Base-by-base conservation (phyloP, 2,329 filamentous ascomycete genomes). In the Podosphaera aphanis region DNA sequence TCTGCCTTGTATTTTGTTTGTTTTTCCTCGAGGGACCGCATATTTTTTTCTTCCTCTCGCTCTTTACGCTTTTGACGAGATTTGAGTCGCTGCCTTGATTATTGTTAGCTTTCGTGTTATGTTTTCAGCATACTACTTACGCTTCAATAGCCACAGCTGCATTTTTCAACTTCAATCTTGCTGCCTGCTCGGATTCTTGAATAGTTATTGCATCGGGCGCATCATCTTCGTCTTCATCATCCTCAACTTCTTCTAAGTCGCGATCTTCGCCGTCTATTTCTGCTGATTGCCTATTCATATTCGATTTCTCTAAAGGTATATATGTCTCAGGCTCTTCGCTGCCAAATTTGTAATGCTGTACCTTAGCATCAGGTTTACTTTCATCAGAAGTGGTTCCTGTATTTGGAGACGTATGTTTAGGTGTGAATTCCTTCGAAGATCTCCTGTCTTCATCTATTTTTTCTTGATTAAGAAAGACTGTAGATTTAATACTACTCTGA, bases 11-110 rank as follows among this genome's bases (percentile, higher is more conserved):
- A n/a, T n/a, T 47, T 16, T 41, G 27, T 31, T 54, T 49, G 3
- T 49, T 59, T 54, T 29, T 52, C 47, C 38, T 55, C 54, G 10
- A 57, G 44, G 10, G 49, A 29, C 11, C 5, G 25, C 5, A 29
- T 5, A 5, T 1, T 29, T 29, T 29, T 38, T n/a, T n/a, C n/a
- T 11, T 52, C 52, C 20, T 57, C 50, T 39, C 50, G 47, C 27
- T 57, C 56, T 40, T 56, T 56, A 11, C 56, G 52, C 49, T 58
- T 59, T 37, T 54, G 52, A 36, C 55, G 54, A 37, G 49, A 41
- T 15, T 51, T 50, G 20, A 49, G 47, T 46, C 49, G 37, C 53
- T 57, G 53, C 33, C 56, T 58, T 29, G n/a, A 3, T 8, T 13
- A 11, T n/a, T 15, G 27, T 55, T 39, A 54, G 46, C 36, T 19